These are phyloP conservation scores for Luzula sylvatica DNA, from an alignment of 176 grass and related monocot genomes.

Conservation along the genomic window DNA sequence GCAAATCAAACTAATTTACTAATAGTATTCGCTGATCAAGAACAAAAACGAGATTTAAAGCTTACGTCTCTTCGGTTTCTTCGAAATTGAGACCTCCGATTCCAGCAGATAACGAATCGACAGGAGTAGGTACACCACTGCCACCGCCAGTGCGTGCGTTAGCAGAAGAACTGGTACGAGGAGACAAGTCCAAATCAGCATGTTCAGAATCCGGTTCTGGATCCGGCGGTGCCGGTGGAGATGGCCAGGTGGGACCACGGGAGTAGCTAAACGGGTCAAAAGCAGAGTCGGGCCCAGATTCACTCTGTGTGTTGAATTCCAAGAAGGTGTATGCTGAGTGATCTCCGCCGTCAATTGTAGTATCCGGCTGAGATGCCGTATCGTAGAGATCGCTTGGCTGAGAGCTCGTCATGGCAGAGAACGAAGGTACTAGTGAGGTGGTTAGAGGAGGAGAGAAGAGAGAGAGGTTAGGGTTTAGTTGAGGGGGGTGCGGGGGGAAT, in stretches of 20 bases:
- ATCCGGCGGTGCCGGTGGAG: slow-evolving; percentile 16
- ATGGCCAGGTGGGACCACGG: slow-evolving; percentile 44
- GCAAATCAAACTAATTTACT: too few species aligned
- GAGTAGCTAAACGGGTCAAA: slow-evolving; percentile 71
- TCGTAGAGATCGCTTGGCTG: slow-evolving; percentile 64
- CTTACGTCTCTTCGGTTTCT: slow-evolving; percentile 39
- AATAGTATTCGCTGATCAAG: too few species aligned
- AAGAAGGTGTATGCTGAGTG: slow-evolving; percentile 93
- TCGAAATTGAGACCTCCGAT: slow-evolving; percentile 84
- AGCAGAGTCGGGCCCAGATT: slow-evolving; percentile 75
- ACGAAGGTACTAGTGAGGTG: slow-evolving; percentile 25
- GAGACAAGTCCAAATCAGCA: slow-evolving; percentile 27
- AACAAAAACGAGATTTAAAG: slow-evolving; percentile 5
- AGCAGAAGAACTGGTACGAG: slow-evolving; percentile 33
- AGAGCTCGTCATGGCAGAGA: slow-evolving; percentile 30
- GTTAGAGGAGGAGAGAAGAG: slow-evolving; percentile 26
- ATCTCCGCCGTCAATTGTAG: slow-evolving; percentile 28
- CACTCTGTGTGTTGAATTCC: slow-evolving; percentile 96
- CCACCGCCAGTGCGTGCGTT: slow-evolving; percentile 29
- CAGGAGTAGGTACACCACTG: neutral
- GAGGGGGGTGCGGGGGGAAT: neutral
- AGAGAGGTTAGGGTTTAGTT: slow-evolving; percentile 65
- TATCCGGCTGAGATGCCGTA: slow-evolving; percentile 95
- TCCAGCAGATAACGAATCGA: slow-evolving; percentile 59
- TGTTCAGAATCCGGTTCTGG: slow-evolving; percentile 19